These are phyloP conservation scores for Globisporangium ultimum DNA, from an alignment of 352 stramenopile species.

Conservation along the genomic window DNA sequence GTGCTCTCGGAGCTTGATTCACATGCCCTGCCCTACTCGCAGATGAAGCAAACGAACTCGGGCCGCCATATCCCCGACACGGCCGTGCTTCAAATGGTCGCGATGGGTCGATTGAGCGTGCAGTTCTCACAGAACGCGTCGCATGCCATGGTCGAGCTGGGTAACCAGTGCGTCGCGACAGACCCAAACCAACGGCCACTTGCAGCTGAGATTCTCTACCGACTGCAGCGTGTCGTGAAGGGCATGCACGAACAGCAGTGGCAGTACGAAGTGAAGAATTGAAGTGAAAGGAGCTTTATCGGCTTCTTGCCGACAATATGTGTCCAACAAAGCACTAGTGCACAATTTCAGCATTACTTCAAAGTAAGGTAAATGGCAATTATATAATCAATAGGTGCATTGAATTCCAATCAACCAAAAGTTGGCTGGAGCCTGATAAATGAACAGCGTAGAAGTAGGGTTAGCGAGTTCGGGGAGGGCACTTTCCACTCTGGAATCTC, in stretches of 20 bases:
- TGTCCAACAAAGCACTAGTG: too few relatives aligned
- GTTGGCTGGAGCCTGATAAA: too few relatives aligned
- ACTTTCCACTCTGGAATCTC: too few relatives aligned
- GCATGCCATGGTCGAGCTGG: slow-evolving; percentile 22
- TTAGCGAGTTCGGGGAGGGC: too few relatives aligned
- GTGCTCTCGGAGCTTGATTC: slow-evolving; percentile 6
- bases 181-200: slow-evolving; percentile 29
- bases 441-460: too few relatives aligned
- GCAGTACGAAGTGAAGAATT: too few relatives aligned
- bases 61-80: slow-evolving; percentile 31
- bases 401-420: too few relatives aligned
- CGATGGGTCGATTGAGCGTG: slow-evolving; percentile 24
- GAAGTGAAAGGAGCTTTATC: too few relatives aligned
- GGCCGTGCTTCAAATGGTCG: slow-evolving; percentile 39
- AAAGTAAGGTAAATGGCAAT: too few relatives aligned
- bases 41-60: slow-evolving; percentile 17
- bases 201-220: slow-evolving; percentile 28
- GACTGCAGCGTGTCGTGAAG: slow-evolving; percentile 27
- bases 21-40: slow-evolving; percentile 26
- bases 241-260: slow-evolving; percentile 24
- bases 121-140: slow-evolving; percentile 32
- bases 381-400: too few relatives aligned
- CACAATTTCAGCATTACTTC: too few relatives aligned
- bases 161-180: slow-evolving; percentile 29
- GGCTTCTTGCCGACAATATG: too few relatives aligned